phyloP scores from a whole-genome alignment of 257 asterid species.

The Knoxia roxburghii region DNA sequence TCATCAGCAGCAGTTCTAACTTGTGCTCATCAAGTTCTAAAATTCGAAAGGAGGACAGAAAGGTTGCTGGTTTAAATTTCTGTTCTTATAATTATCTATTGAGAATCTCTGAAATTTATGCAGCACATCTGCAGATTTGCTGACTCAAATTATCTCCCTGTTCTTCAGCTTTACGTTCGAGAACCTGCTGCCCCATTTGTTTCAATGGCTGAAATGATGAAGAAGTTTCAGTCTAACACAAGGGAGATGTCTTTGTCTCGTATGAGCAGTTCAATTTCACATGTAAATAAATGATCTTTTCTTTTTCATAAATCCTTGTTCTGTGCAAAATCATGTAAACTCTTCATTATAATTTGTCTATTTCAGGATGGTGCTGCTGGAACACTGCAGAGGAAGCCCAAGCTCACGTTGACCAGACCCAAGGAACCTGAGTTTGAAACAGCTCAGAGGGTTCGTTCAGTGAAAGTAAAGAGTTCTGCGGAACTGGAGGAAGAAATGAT shows the following conservation, averaged over 20 bases:
- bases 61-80: conserved; percentile 33
- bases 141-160: neutral
- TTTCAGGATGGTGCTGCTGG: conserved; percentile 24
- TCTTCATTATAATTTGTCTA: neutral
- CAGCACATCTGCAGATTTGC: neutral
- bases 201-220: conserved; percentile 90
- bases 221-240: conserved; percentile 75
- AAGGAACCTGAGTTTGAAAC: conserved; percentile 89
- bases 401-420: conserved; percentile 83
- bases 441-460: conserved; percentile 72
- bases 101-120: neutral
- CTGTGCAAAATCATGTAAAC: neutral
- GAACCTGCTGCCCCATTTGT: conserved; percentile 71
- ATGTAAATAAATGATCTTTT: conserved; percentile 29
- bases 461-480: conserved; percentile 67
- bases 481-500: conserved; percentile 90
- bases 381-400: conserved; percentile 38
- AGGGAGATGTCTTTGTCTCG: conserved; percentile 50
- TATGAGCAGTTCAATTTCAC: conserved; percentile 34
- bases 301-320: neutral
- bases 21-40: conserved; percentile 43
- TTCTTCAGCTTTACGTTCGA: conserved; percentile 60
- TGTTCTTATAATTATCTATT: neutral
- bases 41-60: conserved; percentile 60
- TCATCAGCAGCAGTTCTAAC: conserved; percentile 35